Evolutionary conservation across 768 basidiomycete species (phyloP).

Genomic region (Polyporus arcularius): DNA sequence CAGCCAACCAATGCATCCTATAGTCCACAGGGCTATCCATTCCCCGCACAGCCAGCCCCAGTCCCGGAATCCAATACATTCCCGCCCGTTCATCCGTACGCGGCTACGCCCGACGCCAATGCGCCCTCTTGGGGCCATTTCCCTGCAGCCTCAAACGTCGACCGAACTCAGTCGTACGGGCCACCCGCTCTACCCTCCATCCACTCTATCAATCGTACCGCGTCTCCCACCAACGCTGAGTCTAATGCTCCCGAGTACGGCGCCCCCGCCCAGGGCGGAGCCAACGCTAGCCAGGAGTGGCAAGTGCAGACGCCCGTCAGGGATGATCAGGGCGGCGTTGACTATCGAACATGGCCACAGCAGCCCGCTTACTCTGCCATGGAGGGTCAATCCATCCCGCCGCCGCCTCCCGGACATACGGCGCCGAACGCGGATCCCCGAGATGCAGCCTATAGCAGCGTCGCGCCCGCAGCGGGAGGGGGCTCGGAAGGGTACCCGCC

Average conservation of each 20-base stretch:
- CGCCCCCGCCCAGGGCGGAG: conserved; percentile 17
- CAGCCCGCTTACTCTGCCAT: conserved; percentile 22
- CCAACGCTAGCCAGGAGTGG: conserved; percentile 23
- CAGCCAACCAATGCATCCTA: conserved; percentile 44
- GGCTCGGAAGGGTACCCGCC: conserved; percentile 17
- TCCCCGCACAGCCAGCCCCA: conserved; percentile 42
- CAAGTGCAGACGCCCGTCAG: conserved; percentile 23
- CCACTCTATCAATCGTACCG: conserved; percentile 48
- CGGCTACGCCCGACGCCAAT: conserved; percentile 39
- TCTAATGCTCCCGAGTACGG: conserved; percentile 20
- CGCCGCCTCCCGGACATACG: conserved; percentile 12
- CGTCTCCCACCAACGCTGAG: conserved; percentile 22
- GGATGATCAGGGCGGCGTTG: conserved; percentile 20
- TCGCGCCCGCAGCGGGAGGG: conserved; percentile 13
- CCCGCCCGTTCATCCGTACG: conserved; percentile 41
- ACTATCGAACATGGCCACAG: conserved; percentile 29
- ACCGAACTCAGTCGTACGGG: conserved; percentile 45
- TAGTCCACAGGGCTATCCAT: conserved; percentile 44
- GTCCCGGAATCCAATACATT: conserved; percentile 44
- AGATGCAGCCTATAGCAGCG: conserved; percentile 21
- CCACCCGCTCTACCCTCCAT: conserved; percentile 50
- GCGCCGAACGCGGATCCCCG: conserved; percentile 18
- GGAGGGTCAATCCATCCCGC: conserved; percentile 18
- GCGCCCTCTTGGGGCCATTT: conserved; percentile 60
- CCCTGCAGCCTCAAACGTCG: conserved; percentile 31